Evolutionary conservation across 371 early-diverging fungal species (phyloP).

Genomic region (Basidiobolus heterosporus): DNA sequence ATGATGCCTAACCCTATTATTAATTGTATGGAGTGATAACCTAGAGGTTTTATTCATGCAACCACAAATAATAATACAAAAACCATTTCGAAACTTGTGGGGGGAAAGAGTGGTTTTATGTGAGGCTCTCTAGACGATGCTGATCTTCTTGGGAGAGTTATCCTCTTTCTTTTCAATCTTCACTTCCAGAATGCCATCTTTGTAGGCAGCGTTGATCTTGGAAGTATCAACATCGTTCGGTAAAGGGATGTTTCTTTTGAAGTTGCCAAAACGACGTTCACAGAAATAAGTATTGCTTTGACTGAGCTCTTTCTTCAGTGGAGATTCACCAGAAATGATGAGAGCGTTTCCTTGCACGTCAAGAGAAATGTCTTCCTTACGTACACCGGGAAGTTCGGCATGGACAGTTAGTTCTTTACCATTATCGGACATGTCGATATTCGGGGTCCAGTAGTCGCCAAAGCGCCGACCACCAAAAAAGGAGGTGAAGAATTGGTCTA

Average conservation of each 20-base stretch:
- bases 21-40: too few species aligned
- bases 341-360: constrained; percentile 15
- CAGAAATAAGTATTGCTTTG: constrained; percentile 19
- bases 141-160: constrained; percentile 11
- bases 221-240: constrained; percentile 25
- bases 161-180: constrained; percentile 25
- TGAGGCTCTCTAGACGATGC: constrained; percentile 11
- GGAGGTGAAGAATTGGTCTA: neutral
- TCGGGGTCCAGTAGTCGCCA: constrained; percentile 8
- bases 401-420: constrained; percentile 18
- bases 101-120: neutral
- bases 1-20: too few species aligned
- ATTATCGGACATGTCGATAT: constrained; percentile 21
- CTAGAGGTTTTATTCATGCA: too few species aligned
- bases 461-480: constrained; percentile 15
- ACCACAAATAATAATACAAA: too few species aligned
- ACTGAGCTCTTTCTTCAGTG: constrained; percentile 13
- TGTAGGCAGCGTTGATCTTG: constrained; percentile 27
- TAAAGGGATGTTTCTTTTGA: constrained; percentile 26
- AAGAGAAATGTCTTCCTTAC: constrained; percentile 25
- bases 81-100: too few species aligned
- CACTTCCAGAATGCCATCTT: constrained; percentile 35
- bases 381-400: constrained; percentile 31
- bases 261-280: constrained; percentile 33
- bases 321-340: constrained; percentile 18